Evolutionary conservation across 2,329 filamentous ascomycete genomes (phyloP).

Genomic region (Akanthomyces uredinophilus): DNA sequence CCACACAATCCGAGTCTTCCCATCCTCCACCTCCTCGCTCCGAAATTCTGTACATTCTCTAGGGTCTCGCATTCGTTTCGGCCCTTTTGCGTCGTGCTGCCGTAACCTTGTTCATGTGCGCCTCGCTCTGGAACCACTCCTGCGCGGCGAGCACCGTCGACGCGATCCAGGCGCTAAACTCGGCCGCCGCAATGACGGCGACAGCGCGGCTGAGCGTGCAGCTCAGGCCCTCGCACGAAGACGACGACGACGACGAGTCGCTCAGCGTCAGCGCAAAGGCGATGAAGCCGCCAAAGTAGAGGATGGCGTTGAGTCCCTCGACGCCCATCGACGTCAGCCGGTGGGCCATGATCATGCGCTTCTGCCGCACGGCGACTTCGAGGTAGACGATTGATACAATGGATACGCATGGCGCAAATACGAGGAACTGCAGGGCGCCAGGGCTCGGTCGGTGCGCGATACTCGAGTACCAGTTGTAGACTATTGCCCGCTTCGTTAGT

Average conservation of each 20-base stretch:
- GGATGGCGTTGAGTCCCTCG: constrained; percentile 47
- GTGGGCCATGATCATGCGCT: constrained; percentile 43
- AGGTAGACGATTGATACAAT: constrained; percentile 51
- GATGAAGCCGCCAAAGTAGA: constrained; percentile 57
- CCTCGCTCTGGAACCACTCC: constrained; percentile 42
- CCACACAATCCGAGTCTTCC: not conserved
- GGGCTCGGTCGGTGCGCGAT: constrained; percentile 52
- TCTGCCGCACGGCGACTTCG: constrained; percentile 34
- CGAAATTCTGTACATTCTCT: no score
- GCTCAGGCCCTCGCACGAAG: constrained; percentile 46
- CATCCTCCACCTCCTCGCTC: not conserved
- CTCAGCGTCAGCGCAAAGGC: constrained; percentile 53
- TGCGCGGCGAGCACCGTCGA: constrained; percentile 42
- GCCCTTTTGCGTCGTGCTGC: constrained; percentile 31
- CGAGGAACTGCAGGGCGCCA: constrained; percentile 51
- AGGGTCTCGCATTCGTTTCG: constrained; percentile 22
- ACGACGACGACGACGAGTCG: constrained; percentile 39
- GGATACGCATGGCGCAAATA: constrained; percentile 50
- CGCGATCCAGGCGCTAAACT: constrained; percentile 49
- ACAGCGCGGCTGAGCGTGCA: constrained; percentile 52
- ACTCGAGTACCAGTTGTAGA: constrained; percentile 55
- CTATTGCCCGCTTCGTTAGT: not conserved
- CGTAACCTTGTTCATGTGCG: constrained; percentile 25
- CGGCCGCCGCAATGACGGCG: constrained; percentile 48
- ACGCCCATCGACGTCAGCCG: constrained; percentile 44